Percentiles rank a stretch among this genome's conserved stretches.
Conservation (phyloP, 352 stramenopile species). For the Phytophthora hibernalis region DNA sequence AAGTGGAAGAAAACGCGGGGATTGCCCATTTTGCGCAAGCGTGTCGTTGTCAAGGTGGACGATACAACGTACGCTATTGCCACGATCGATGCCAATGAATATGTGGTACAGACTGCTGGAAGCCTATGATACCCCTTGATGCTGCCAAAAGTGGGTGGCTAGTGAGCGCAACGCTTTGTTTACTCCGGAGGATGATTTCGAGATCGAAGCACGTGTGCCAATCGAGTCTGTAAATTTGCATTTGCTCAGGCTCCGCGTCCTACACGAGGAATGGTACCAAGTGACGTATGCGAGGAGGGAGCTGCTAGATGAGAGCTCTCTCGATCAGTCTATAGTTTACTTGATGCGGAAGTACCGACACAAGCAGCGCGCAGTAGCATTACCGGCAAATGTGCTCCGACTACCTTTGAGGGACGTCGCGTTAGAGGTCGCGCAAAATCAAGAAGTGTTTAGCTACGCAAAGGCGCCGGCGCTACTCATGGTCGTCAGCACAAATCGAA, state of each 20-base stretch:
- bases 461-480: not conserved
- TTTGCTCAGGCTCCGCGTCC: not conserved
- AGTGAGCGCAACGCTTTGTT: not conserved
- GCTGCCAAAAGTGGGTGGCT: no score
- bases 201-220: not conserved
- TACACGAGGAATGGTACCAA: not conserved
- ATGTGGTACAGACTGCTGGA: no score
- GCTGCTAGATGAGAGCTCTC: constrained; percentile 1
- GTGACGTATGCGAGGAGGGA: not conserved
- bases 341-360: not conserved
- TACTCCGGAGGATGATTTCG: not conserved
- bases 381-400: constrained; percentile 1
- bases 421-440: not conserved
- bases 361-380: not conserved
- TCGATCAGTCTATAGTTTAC: not conserved
- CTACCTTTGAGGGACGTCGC: not conserved
- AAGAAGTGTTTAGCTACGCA: not conserved
- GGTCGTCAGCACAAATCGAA: not conserved
- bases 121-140: no score
- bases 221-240: not conserved
- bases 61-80: not conserved
- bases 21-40: not conserved
- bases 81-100: constrained; percentile 8
- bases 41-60: not conserved
- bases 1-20: constrained; percentile 10